A percentile compares a stretch with the other conserved stretches of the same genome.
phyloP scores from a whole-genome alignment of 768 basidiomycete genomes.

The Leccinum variicolor region DNA sequence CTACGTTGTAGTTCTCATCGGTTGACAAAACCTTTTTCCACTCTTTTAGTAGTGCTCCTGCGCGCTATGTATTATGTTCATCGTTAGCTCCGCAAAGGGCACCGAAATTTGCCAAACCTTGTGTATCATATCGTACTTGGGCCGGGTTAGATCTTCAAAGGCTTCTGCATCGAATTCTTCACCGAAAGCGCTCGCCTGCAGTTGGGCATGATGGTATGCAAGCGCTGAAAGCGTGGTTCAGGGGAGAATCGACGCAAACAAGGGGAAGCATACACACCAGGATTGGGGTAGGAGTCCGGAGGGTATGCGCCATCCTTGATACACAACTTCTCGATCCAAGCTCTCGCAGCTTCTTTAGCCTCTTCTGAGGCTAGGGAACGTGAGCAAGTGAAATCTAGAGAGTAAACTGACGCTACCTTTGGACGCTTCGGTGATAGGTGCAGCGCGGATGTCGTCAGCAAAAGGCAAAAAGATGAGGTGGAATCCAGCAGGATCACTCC shows the following conservation, averaged over 20 bases:
- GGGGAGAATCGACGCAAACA: background rate
- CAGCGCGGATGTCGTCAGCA: constrained; percentile 87
- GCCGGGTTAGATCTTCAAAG: constrained; percentile 81
- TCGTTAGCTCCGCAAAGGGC: background rate
- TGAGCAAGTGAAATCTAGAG: background rate
- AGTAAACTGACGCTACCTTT: constrained; percentile 45
- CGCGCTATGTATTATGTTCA: constrained; percentile 42
- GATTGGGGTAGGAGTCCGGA: constrained; percentile 90
- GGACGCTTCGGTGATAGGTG: constrained; percentile 62
- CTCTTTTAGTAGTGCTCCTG: constrained; percentile 60
- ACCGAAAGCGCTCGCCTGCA: constrained; percentile 90
- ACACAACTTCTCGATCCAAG: constrained; percentile 75
- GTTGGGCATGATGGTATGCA: constrained; percentile 83
- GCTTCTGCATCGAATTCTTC: constrained; percentile 78
- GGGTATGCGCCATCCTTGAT: constrained; percentile 78
- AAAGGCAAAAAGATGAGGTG: constrained; percentile 93
- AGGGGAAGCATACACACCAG: constrained; percentile 50
- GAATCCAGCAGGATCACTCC: constrained; percentile 84
- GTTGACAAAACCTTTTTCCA: constrained; percentile 66
- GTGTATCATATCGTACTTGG: constrained; percentile 75
- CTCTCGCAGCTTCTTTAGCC: constrained; percentile 61
- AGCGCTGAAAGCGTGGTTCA: constrained; percentile 38
- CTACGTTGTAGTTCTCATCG: constrained; percentile 61
- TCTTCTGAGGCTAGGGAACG: constrained; percentile 59
- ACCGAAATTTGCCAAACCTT: constrained; percentile 45